Evolutionary conservation across 2,329 filamentous ascomycete genomes (phyloP).

Genomic region (Cladosporium halotolerans): DNA sequence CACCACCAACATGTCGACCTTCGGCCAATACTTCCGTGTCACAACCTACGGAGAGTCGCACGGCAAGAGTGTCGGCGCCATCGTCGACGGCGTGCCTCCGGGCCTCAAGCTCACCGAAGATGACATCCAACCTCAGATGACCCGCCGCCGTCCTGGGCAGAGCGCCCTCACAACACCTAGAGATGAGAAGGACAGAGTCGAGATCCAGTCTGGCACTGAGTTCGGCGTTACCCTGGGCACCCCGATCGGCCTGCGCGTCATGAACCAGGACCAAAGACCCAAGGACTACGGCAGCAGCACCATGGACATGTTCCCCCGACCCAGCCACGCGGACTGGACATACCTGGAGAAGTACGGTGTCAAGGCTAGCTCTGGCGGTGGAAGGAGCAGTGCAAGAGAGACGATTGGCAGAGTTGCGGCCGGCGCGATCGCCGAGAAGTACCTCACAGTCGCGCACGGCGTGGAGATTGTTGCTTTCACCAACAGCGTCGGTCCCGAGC

Average conservation of each 20-base stretch:
- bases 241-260: conserved; percentile 78
- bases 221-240: conserved; percentile 85
- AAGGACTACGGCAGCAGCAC: conserved; percentile 85
- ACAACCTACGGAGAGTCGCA: conserved; percentile 86
- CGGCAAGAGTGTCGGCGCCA: conserved; percentile 87
- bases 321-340: conserved; percentile 92
- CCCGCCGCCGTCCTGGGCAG: conserved; percentile 81
- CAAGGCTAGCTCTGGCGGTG: conserved; percentile 84
- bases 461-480: conserved; percentile 91
- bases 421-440: conserved; percentile 89
- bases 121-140: conserved; percentile 94
- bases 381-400: conserved; percentile 85
- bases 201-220: conserved; percentile 90
- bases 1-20: conserved; percentile 68
- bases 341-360: conserved; percentile 97
- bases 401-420: conserved; percentile 88
- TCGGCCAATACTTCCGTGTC: conserved; percentile 74
- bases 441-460: conserved; percentile 70
- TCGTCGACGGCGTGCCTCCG: conserved; percentile 87
- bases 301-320: conserved; percentile 86
- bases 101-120: conserved; percentile 70
- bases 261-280: conserved; percentile 88
- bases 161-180: conserved; percentile 84
- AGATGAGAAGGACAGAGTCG: conserved; percentile 84
- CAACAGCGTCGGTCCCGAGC: conserved; percentile 71